A percentile compares a stretch with the other conserved stretches of the same genome.
phyloP scores from a whole-genome alignment of 257 asterid species.

The Verbena officinalis region DNA sequence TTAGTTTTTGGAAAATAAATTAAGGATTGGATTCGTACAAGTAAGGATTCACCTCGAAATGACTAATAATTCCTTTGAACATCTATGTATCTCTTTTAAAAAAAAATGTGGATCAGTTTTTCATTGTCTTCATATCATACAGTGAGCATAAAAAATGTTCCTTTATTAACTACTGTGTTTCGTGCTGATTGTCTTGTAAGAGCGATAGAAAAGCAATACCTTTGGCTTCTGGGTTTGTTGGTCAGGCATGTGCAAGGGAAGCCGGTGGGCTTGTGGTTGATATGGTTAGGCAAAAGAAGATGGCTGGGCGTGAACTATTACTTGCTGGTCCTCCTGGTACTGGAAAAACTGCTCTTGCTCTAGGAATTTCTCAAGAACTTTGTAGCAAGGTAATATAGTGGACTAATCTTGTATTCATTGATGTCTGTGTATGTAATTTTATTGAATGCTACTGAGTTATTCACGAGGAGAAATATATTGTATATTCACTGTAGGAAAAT shows the following conservation, averaged over 20 bases:
- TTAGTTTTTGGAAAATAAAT: too few species aligned
- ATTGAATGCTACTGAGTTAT: background rate
- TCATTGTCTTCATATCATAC: background rate
- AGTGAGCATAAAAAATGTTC: slow-evolving; percentile 2
- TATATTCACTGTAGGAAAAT: background rate
- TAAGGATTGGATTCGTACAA: background rate
- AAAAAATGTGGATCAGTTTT: background rate
- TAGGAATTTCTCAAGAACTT: slow-evolving; percentile 92
- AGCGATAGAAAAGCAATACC: slow-evolving; percentile 80
- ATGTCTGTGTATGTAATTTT: background rate
- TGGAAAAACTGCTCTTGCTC: slow-evolving; percentile 97
- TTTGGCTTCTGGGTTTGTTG: slow-evolving; percentile 96
- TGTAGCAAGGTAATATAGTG: slow-evolving; percentile 78
- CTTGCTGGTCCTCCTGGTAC: slow-evolving; percentile 99
- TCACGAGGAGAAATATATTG: background rate
- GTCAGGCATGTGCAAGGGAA: slow-evolving; percentile 93
- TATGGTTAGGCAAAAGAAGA: slow-evolving; percentile 96
- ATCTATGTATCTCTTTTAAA: slow-evolving; percentile 9
- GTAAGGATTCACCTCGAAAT: background rate
- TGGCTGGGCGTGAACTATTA: slow-evolving; percentile 92
- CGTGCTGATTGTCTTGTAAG: slow-evolving; percentile 37
- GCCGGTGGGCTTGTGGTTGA: slow-evolving; percentile 91
- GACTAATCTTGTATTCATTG: background rate
- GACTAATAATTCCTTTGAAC: background rate
- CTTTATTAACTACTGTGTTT: background rate